phyloP scores from a whole-genome alignment of 78 protist species.

The Mastigamoeba balamuthi region DNA sequence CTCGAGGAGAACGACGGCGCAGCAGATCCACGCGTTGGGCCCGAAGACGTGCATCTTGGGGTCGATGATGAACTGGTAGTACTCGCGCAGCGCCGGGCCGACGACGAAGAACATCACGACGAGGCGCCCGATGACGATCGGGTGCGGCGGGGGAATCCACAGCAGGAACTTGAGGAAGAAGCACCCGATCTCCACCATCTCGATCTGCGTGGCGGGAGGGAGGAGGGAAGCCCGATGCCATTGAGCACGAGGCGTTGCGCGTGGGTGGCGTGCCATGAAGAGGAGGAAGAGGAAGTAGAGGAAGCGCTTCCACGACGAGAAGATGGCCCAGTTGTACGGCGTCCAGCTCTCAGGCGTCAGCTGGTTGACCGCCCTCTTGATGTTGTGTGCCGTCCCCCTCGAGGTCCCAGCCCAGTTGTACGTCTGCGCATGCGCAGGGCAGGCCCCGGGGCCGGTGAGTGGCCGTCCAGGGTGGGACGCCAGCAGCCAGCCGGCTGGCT shows the following conservation, averaged over 20 bases:
- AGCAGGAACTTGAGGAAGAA: conserved; percentile 64
- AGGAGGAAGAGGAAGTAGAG: conserved; percentile 6
- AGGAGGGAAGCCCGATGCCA: too few relatives aligned
- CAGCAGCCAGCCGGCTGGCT: too few relatives aligned
- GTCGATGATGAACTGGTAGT: conserved; percentile 56
- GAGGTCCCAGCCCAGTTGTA: conserved; percentile 11
- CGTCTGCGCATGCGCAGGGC: background rate
- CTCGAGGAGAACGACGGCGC: conserved; percentile 34
- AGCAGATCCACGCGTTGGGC: conserved; percentile 54
- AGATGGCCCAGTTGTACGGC: conserved; percentile 46
- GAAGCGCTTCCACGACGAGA: conserved; percentile 34
- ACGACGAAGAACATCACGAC: conserved; percentile 44
- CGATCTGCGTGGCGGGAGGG: background rate
- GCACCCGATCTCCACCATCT: conserved; percentile 44
- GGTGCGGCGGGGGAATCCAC: conserved; percentile 53
- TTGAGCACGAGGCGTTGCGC: background rate
- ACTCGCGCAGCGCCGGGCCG: conserved; percentile 59
- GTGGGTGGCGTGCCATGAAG: background rate
- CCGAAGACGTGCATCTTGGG: conserved; percentile 43
- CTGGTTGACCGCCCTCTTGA: conserved; percentile 31
- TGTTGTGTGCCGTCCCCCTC: conserved; percentile 8
- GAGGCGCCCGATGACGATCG: conserved; percentile 44
- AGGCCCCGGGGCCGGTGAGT: too few relatives aligned
- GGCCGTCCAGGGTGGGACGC: too few relatives aligned
- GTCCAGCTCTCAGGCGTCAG: conserved; percentile 40